Evolutionary conservation across 106 monocot species (phyloP).

Genomic region (Dendrobium officinale): DNA sequence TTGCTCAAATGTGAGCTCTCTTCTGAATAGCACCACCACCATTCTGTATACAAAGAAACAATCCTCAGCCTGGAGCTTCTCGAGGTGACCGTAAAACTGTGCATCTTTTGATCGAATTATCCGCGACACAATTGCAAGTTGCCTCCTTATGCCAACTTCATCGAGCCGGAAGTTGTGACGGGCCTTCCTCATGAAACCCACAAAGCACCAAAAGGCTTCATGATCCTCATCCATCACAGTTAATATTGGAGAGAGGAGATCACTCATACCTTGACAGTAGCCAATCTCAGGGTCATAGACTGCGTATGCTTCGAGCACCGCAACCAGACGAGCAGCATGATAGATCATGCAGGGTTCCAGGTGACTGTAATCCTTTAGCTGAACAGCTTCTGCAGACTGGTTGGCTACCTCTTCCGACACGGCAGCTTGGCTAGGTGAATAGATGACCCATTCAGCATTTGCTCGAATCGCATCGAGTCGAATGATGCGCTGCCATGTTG

Average conservation of each 20-base stretch:
- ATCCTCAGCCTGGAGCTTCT: conserved; percentile 84
- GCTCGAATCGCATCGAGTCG: conserved; percentile 75
- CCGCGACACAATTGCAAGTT: conserved; percentile 57
- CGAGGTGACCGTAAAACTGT: conserved; percentile 59
- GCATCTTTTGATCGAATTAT: conserved; percentile 75
- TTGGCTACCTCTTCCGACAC: conserved; percentile 40
- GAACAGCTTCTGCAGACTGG: conserved; percentile 37
- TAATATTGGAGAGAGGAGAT: conserved; percentile 67
- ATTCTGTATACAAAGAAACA: conserved; percentile 93
- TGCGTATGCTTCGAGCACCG: conserved; percentile 75
- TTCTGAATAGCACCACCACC: conserved; percentile 80
- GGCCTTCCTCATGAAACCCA: conserved; percentile 86
- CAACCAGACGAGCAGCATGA: conserved; percentile 75
- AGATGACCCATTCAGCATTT: conserved; percentile 70
- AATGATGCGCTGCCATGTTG: conserved; percentile 85
- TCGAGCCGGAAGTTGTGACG: conserved; percentile 86
- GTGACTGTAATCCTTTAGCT: conserved; percentile 64
- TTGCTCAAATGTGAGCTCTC: conserved; percentile 82
- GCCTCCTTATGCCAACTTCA: conserved; percentile 77
- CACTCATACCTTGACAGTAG: conserved; percentile 97
- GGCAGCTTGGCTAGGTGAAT: conserved; percentile 37
- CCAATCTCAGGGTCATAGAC: conserved; percentile 79
- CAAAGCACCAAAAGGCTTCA: conserved; percentile 92
- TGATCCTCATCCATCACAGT: conserved; percentile 72
- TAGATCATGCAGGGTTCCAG: conserved; percentile 69